Evolutionary conservation across 1,284 basidiomycete species (phyloP).

Genomic region (Cutaneotrichosporon sp.): DNA sequence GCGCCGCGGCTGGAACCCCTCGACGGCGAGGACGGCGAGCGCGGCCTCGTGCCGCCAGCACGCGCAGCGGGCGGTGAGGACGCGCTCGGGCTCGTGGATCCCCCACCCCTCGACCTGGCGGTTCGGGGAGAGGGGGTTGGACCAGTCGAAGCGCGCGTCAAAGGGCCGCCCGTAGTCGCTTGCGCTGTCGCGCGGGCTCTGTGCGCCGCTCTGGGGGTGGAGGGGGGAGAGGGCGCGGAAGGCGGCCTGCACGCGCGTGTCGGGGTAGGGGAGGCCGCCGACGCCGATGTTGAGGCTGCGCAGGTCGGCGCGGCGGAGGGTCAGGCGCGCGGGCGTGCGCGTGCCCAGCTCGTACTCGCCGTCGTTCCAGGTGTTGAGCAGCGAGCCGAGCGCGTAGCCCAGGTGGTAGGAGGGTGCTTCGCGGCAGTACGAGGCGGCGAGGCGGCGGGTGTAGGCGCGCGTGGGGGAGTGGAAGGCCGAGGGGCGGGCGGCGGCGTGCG

Average conservation of each 20-base stretch:
- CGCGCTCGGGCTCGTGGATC: constrained; percentile 7
- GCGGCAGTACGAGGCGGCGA: background rate
- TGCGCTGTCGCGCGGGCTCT: background rate
- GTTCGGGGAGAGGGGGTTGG: background rate
- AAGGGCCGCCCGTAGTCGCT: background rate
- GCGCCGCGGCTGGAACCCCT: background rate
- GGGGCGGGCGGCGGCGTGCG: background rate
- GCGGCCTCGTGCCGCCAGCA: constrained; percentile 6
- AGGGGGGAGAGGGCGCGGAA: background rate
- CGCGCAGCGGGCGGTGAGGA: background rate
- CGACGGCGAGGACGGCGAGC: constrained; percentile 4
- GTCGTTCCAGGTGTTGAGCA: constrained; percentile 13
- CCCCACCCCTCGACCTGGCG: background rate
- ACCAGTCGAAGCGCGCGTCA: constrained; percentile 6
- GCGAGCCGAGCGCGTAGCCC: constrained; percentile 8
- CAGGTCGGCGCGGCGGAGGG: background rate
- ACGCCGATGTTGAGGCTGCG: background rate
- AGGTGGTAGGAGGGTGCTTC: constrained; percentile 8
- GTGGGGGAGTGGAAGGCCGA: background rate
- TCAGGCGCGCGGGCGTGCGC: background rate
- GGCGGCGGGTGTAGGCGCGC: background rate
- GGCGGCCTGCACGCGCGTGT: background rate
- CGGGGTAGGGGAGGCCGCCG: background rate
- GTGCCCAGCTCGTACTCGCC: constrained; percentile 3
- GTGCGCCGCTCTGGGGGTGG: background rate